Evolutionary conservation across 805 yeast species (phyloP).

Genomic region (Saturnispora besseyi): DNA sequence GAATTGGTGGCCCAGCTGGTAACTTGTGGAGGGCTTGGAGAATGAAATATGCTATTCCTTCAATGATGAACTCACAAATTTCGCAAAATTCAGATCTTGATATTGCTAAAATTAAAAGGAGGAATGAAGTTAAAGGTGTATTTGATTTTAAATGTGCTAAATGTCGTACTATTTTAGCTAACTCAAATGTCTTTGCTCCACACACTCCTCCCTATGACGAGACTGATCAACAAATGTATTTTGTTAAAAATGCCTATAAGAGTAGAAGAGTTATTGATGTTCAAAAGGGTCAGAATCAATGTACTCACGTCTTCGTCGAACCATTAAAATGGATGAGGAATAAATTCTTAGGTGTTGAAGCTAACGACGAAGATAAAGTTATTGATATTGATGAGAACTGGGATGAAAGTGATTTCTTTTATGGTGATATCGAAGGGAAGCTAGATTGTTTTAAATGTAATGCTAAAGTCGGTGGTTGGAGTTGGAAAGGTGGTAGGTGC

Average conservation of each 20-base stretch:
- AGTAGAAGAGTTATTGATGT: conserved; percentile 51
- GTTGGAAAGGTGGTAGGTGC: conserved; percentile 92
- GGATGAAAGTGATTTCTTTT: conserved; percentile 31
- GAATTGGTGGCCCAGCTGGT: conserved; percentile 11
- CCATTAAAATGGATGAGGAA: conserved; percentile 89
- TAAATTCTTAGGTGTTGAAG: conserved; percentile 32
- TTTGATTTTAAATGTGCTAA: conserved; percentile 59
- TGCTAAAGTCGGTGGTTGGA: conserved; percentile 81
- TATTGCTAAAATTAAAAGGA: conserved; percentile 10
- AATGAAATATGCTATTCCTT: conserved; percentile 11
- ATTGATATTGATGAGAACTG: conserved; percentile 7
- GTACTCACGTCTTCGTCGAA: conserved; percentile 84
- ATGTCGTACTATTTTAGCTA: conserved; percentile 68
- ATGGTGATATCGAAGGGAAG: conserved; percentile 78
- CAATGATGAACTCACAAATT: conserved; percentile 24
- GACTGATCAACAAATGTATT: conserved; percentile 56
- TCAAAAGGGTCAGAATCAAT: conserved; percentile 46
- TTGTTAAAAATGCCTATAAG: conserved; percentile 54
- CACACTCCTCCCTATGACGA: conserved; percentile 57
- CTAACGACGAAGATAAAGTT: conserved; percentile 2
- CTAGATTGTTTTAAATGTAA: conserved; percentile 77
- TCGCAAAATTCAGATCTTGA: background rate
- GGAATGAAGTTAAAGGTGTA: conserved; percentile 14
- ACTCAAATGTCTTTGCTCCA: conserved; percentile 47
- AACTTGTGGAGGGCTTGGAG: conserved; percentile 14